A percentile compares a stretch with the other conserved stretches of the same genome.
These are phyloP conservation scores for Zasmidium cellare DNA, from an alignment of 2,329 filamentous ascomycete genomes.

Conservation along the genomic window DNA sequence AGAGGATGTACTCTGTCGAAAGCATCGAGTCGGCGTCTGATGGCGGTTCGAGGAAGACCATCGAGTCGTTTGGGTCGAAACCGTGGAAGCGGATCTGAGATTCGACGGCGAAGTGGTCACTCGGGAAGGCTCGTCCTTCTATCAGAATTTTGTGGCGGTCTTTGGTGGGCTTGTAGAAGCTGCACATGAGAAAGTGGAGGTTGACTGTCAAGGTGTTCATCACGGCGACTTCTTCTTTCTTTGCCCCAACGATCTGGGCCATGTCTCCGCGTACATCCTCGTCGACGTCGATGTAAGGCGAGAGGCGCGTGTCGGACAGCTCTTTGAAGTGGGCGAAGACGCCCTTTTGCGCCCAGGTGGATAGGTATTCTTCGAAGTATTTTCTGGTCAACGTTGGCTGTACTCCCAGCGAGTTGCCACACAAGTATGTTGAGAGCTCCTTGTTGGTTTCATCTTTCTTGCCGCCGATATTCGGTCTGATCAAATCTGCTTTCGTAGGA, in stretches of 20 bases:
- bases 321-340: constrained; percentile 80
- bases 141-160: constrained; percentile 75
- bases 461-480: constrained; percentile 57
- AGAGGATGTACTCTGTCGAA: constrained; percentile 69
- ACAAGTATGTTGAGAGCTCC: constrained; percentile 71
- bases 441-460: constrained; percentile 22
- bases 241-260: constrained; percentile 72
- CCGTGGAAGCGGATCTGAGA: constrained; percentile 75
- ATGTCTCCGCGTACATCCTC: constrained; percentile 70
- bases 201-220: constrained; percentile 88
- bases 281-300: constrained; percentile 76
- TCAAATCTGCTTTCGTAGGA: constrained; percentile 71
- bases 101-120: constrained; percentile 71
- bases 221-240: constrained; percentile 71
- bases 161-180: constrained; percentile 73
- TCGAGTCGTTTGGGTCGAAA: constrained; percentile 63
- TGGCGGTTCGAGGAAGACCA: constrained; percentile 71
- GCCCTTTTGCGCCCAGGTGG: constrained; percentile 81
- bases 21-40: constrained; percentile 58
- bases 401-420: constrained; percentile 84
- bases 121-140: constrained; percentile 85
- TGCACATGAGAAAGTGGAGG: constrained; percentile 77
- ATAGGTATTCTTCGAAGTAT: constrained; percentile 71
- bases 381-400: constrained; percentile 69
- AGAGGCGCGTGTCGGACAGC: constrained; percentile 66